A percentile compares a stretch with the other conserved stretches of the same genome.
phyloP scores from a whole-genome alignment of 139 green algal genomes.

The Chlamydomonas sphaeroides region DNA sequence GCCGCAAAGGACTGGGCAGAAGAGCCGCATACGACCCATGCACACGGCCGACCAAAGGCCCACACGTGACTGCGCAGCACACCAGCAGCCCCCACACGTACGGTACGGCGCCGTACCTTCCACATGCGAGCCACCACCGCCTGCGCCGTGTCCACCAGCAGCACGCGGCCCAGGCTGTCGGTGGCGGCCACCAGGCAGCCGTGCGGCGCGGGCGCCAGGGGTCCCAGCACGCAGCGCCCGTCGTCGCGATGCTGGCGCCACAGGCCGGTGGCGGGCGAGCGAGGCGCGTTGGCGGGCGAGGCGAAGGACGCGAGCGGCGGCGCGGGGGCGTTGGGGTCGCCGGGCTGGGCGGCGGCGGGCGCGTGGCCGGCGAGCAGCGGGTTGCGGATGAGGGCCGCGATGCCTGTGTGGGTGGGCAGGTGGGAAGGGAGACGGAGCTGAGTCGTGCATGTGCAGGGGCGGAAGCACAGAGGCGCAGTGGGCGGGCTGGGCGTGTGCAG shows the following conservation, averaged over 20 bases:
- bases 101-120: slow-evolving; percentile 57
- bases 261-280: neutral
- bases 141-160: slow-evolving; percentile 63
- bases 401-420: neutral
- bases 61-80: neutral
- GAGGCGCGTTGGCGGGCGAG: neutral
- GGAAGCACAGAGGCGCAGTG: no score
- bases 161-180: slow-evolving; percentile 71
- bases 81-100: neutral
- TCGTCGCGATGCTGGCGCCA: slow-evolving; percentile 20
- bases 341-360: neutral
- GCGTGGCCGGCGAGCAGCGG: neutral
- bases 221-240: slow-evolving; percentile 27
- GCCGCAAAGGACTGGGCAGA: no score
- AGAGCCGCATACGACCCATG: no score
- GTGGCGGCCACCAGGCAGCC: slow-evolving; percentile 63
- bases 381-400: neutral
- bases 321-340: neutral
- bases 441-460: neutral
- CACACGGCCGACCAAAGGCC: no score
- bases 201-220: slow-evolving; percentile 45
- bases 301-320: slow-evolving; percentile 8
- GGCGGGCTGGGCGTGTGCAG: no score
- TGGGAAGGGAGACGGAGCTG: neutral
- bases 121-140: slow-evolving; percentile 63